These are phyloP conservation scores for Penicillium parvum DNA, from an alignment of 495 filamentous ascomycete genomes.

Conservation along the genomic window DNA sequence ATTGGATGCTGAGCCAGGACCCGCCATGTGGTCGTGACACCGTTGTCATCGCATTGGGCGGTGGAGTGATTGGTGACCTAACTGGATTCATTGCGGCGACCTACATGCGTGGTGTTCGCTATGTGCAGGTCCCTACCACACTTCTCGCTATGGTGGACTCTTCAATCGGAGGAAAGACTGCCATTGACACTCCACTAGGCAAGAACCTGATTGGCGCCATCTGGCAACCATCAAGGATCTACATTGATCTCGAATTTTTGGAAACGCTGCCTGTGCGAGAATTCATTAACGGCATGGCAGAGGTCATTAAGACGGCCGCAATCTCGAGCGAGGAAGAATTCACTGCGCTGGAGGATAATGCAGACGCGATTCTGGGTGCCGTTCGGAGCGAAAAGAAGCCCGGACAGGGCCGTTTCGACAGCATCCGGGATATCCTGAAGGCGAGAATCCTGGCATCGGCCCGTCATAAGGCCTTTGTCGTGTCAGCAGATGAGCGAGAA, in stretches of 20 bases:
- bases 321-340: constrained; percentile 93
- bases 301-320: constrained; percentile 96
- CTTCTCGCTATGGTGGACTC: constrained; percentile 97
- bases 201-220: constrained; percentile 97
- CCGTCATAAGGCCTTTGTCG: constrained; percentile 86
- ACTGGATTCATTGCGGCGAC: constrained; percentile 95
- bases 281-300: constrained; percentile 98
- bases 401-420: constrained; percentile 55
- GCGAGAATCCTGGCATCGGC: constrained; percentile 84
- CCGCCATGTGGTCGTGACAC: constrained; percentile 85
- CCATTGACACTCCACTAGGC: constrained; percentile 93
- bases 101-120: constrained; percentile 95
- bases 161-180: constrained; percentile 96
- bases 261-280: constrained; percentile 87
- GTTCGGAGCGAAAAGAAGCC: constrained; percentile 54
- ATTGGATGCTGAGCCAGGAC: constrained; percentile 86
- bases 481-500: constrained; percentile 89
- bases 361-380: constrained; percentile 66
- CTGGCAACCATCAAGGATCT: constrained; percentile 91
- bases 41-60: constrained; percentile 91
- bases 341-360: constrained; percentile 75
- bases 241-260: constrained; percentile 89
- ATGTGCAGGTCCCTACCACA: constrained; percentile 94
- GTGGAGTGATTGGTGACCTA: constrained; percentile 96
- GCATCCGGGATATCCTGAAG: constrained; percentile 74